A percentile compares a stretch with the other conserved stretches of the same genome.
Conservation (phyloP, 2,329 filamentous ascomycete genomes). For the Colletotrichum paranaense region DNA sequence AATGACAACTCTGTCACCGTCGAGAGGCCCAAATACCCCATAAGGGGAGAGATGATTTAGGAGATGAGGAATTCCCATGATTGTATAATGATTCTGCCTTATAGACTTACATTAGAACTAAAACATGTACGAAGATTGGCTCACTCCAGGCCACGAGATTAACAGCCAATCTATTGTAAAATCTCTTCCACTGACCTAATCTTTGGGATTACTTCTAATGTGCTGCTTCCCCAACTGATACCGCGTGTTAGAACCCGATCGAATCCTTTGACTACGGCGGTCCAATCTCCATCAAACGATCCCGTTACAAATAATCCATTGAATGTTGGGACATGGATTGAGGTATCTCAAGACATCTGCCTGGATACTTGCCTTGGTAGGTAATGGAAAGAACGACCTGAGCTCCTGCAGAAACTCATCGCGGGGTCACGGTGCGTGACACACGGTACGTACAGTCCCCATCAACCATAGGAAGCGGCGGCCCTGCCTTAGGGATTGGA, state of each 20-base stretch:
- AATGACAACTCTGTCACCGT: slow-evolving; percentile 62
- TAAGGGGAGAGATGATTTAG: slow-evolving; percentile 64
- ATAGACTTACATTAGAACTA: neutral
- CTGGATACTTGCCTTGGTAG: neutral
- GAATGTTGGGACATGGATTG: too few species aligned
- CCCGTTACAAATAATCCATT: neutral
- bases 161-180: neutral
- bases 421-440: slow-evolving; percentile 4
- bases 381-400: too few species aligned
- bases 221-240: neutral
- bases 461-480: neutral
- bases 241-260: neutral
- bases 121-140: neutral
- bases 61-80: slow-evolving; percentile 71
- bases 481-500: too few species aligned
- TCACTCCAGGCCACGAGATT: neutral
- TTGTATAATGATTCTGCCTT: neutral
- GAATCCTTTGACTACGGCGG: neutral
- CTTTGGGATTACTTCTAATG: neutral
- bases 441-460: slow-evolving; percentile 7
- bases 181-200: slow-evolving; percentile 3
- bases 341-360: neutral
- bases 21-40: slow-evolving; percentile 55
- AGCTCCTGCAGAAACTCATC: neutral
- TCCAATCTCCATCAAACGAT: neutral